Evolutionary conservation across 495 filamentous ascomycete genomes (phyloP).

Genomic region (Aspergillus avenaceus): DNA sequence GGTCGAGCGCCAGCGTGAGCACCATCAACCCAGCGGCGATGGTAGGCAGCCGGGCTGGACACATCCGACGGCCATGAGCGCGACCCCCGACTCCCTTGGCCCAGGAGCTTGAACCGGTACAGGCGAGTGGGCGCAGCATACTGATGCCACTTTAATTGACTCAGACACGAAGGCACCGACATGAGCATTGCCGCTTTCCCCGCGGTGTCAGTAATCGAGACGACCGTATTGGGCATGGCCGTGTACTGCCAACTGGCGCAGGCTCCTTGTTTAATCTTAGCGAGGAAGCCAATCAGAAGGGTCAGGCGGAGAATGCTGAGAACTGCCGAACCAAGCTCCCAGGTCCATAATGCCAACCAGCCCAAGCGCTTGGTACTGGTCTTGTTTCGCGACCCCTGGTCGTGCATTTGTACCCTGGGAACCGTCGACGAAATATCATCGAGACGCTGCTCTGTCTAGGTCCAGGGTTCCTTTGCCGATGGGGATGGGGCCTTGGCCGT

Average conservation of each 20-base stretch:
- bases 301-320: not conserved
- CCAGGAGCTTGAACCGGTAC: conserved; percentile 1
- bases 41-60: not conserved
- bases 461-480: no score
- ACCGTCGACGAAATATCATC: no score
- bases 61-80: not conserved
- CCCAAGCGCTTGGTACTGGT: no score
- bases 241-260: conserved; percentile 9
- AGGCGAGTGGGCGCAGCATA: conserved; percentile 1
- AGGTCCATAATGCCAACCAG: no score
- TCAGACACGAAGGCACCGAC: conserved; percentile 1
- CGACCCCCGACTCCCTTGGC: conserved; percentile 10
- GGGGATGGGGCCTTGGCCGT: no score
- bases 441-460: no score
- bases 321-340: conserved; percentile 1
- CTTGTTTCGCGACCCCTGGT: no score
- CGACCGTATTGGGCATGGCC: conserved; percentile 6
- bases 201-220: conserved; percentile 6
- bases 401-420: no score
- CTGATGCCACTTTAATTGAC: conserved; percentile 13
- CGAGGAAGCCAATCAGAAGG: conserved; percentile 5
- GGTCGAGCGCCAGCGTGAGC: conserved; percentile 6
- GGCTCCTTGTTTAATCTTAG: not conserved
- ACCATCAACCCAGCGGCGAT: conserved; percentile 7
- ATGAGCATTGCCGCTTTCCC: conserved; percentile 2